Percentiles rank a stretch among this genome's conserved stretches.
Conservation (phyloP, 345 rosid genomes). For the Lumnitzera littorea region DNA sequence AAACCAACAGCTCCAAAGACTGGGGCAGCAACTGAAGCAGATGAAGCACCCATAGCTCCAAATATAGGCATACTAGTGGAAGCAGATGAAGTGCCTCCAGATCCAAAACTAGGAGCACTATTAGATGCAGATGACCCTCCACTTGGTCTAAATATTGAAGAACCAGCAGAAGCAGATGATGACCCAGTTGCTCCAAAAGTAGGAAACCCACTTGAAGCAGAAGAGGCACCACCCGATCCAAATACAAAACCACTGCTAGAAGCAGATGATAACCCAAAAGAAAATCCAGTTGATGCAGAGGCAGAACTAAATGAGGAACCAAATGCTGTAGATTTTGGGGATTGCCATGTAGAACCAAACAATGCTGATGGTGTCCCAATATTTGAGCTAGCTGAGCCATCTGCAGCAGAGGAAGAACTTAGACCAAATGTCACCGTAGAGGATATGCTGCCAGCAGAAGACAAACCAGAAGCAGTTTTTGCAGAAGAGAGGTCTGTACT, state of each 20-base stretch:
- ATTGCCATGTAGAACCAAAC: constrained; percentile 55
- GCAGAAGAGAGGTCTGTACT: constrained; percentile 35
- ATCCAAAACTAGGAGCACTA: constrained; percentile 6
- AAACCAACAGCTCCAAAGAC: constrained; percentile 3
- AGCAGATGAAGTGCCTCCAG: background rate
- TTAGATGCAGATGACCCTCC: background rate
- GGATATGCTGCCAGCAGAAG: constrained; percentile 33
- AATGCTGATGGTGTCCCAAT: constrained; percentile 23
- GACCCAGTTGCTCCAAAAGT: background rate
- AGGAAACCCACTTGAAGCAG: background rate
- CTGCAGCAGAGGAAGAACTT: constrained; percentile 30
- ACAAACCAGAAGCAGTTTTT: constrained; percentile 40
- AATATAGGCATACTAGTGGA: background rate
- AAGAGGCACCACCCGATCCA: constrained; percentile 31
- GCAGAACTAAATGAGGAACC: constrained; percentile 32
- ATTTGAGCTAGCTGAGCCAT: constrained; percentile 32
- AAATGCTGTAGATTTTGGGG: constrained; percentile 36
- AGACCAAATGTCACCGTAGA: constrained; percentile 45
- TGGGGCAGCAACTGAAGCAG: constrained; percentile 1
- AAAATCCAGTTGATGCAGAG: constrained; percentile 34
- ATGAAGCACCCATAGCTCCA: constrained; percentile 4
- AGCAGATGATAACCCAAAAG: constrained; percentile 44
- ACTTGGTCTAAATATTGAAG: constrained; percentile 36
- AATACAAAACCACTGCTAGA: constrained; percentile 31
- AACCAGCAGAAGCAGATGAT: constrained; percentile 2